These are phyloP conservation scores for Amanita subjunquillea DNA, from an alignment of 768 basidiomycete genomes.

Conservation along the genomic window DNA sequence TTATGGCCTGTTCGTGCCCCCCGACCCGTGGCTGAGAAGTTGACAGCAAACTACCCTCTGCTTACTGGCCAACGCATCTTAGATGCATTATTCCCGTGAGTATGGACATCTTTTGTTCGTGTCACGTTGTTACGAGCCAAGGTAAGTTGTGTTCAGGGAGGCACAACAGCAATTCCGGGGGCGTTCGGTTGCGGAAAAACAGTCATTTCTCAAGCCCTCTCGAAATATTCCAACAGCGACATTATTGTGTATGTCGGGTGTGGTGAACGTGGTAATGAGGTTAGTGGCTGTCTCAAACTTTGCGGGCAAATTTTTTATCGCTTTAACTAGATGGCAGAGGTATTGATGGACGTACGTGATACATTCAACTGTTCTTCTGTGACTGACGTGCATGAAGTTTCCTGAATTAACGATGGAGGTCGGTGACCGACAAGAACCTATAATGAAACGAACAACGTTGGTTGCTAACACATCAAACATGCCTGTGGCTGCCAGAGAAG, in stretches of 20 bases:
- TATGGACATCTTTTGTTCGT: conserved; percentile 8
- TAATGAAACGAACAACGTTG: conserved; percentile 99
- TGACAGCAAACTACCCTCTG: conserved; percentile 85
- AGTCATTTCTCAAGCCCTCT: conserved; percentile 95
- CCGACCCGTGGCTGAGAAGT: conserved; percentile 91
- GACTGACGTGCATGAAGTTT: conserved; percentile 35
- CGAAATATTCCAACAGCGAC: conserved; percentile 98
- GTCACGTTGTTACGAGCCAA: neutral
- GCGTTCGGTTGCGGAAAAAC: conserved; percentile 99
- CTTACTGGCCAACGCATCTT: conserved; percentile 95
- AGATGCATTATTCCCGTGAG: conserved; percentile 92
- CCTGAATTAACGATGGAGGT: conserved; percentile 91
- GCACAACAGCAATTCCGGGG: conserved; percentile 95
- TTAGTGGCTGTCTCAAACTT: conserved; percentile 15
- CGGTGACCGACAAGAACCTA: conserved; percentile 89
- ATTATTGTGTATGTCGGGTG: conserved; percentile 99
- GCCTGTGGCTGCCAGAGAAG: conserved; percentile 99
- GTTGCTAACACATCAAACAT: conserved; percentile 99
- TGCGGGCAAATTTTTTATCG: conserved; percentile 4
- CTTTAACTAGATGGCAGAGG: conserved; percentile 78
- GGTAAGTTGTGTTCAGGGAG: conserved; percentile 88
- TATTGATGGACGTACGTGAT: conserved; percentile 81
- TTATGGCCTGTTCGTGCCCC: conserved; percentile 99
- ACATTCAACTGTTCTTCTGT: neutral
- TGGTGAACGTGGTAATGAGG: conserved; percentile 97